Evolutionary conservation across 306 rosid genomes (phyloP).

Genomic region (Cicer cuneatum): DNA sequence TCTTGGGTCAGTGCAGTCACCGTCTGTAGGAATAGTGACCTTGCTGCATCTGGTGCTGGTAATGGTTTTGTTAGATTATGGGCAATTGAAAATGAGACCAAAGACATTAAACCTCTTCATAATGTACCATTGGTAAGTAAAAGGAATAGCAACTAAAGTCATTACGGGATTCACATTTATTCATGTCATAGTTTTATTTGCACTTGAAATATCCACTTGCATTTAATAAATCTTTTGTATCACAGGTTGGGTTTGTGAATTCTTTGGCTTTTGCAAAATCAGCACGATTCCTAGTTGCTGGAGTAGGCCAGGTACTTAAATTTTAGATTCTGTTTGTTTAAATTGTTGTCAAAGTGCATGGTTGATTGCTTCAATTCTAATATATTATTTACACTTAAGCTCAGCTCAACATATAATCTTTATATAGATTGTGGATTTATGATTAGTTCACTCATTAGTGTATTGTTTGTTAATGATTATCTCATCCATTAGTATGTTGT

Average conservation of each 20-base stretch:
- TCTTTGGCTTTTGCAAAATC: slow-evolving; percentile 90
- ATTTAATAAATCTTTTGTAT: slow-evolving; percentile 34
- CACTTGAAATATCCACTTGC: slow-evolving; percentile 1
- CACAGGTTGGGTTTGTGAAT: slow-evolving; percentile 93
- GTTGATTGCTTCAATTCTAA: background rate
- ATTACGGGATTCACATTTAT: slow-evolving; percentile 17
- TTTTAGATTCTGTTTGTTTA: background rate
- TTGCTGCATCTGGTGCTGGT: slow-evolving; percentile 97
- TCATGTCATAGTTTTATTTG: slow-evolving; percentile 28
- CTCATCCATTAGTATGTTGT: background rate
- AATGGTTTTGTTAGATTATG: slow-evolving; percentile 83
- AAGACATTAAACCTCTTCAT: slow-evolving; percentile 60
- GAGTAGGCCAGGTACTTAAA: slow-evolving; percentile 81
- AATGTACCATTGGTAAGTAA: slow-evolving; percentile 81
- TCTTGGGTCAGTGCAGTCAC: slow-evolving; percentile 88
- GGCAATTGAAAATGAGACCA: slow-evolving; percentile 72
- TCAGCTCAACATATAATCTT: background rate
- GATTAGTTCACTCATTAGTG: background rate
- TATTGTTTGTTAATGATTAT: background rate
- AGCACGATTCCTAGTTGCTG: slow-evolving; percentile 80
- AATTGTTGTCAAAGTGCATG: background rate
- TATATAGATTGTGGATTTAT: background rate
- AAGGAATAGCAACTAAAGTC: slow-evolving; percentile 33
- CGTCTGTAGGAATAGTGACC: slow-evolving; percentile 85
- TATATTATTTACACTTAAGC: background rate